Base-by-base conservation (phyloP, 2,329 filamentous ascomycete species). In the Catunica adiposa region DNA sequence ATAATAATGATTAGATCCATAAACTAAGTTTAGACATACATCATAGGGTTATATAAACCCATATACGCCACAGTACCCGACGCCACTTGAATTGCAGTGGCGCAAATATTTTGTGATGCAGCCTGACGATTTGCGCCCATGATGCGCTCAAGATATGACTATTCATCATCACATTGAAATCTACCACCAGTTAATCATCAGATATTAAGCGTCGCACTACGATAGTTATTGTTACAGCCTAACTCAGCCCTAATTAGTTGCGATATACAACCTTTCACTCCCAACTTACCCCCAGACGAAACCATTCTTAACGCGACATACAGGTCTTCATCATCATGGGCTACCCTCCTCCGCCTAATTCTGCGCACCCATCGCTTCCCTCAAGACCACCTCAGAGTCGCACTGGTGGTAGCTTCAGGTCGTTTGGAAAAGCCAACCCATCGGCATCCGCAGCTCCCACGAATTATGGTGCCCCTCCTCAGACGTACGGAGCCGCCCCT, bases 271-370 rank as follows among this genome's bases (percentile, higher is more conserved):
- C n/a, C 29, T 34, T 34, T 11, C 29, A 34, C 29, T 34, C 5
- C 29, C 14, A 8, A n/a, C 11, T 38, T 38, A 1, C 20, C 20
- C 20, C 20, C 8, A 44, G n/a, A 44, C 20, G 15, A n/a, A 44
- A n/a, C 20, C 3, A n/a, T 17, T 5, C 40, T 44, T 22, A 17
- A 17, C 40, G 14, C 40, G 3, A 22, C 40, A 22, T 2, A 17
- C 40, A 44, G 15, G 20, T n/a, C 11, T 17, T 44, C 40, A 51
- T 81, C 40, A 51, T 81, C 77, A 90, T 90, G 86, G 83, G 85
- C 71, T 87, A 87, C 77, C 83, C 85, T 71, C 83, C 83, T 67
- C 84, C 84, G 84, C 84, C 86, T 87, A 38, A 44, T 26, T 29
- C 26, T 8, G 15, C 69, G 34, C 71, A 78, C 63, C 76, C 79